A percentile compares a stretch with the other conserved stretches of the same genome.
These are phyloP conservation scores for Nevesoporus exiguus DNA, from an alignment of 768 basidiomycete genomes.

Conservation along the genomic window DNA sequence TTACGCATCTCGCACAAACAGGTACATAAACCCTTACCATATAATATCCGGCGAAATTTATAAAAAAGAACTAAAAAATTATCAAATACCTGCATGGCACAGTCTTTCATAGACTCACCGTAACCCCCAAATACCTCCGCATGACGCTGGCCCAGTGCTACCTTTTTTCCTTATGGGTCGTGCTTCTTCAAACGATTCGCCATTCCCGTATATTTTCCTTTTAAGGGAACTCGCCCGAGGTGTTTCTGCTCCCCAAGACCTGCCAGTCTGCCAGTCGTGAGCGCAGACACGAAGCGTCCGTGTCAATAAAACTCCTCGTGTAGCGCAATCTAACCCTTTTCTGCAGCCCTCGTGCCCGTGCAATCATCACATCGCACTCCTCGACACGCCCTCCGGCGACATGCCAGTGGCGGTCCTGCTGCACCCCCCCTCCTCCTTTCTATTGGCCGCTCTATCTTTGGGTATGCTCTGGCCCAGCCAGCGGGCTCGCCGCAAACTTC, in stretches of 20 bases:
- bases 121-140: constrained; percentile 12
- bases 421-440: neutral
- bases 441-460: constrained; percentile 5
- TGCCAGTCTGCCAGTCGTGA: neutral
- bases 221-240: constrained; percentile 1
- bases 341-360: no score
- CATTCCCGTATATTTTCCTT: constrained; percentile 7
- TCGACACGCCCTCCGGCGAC: constrained; percentile 4
- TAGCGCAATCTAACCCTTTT: constrained; percentile 1
- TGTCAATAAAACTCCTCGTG: constrained; percentile 3
- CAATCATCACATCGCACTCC: neutral
- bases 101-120: neutral
- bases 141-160: neutral
- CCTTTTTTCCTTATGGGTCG: constrained; percentile 9
- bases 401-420: neutral
- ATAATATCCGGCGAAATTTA: no score
- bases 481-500: neutral
- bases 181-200: constrained; percentile 22
- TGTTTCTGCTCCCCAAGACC: neutral
- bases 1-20: constrained; percentile 5
- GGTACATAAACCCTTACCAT: constrained; percentile 2
- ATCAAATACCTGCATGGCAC: neutral
- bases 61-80: neutral
- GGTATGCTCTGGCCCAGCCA: neutral
- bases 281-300: neutral